Evolutionary conservation across 179 eudicot species (phyloP).

Genomic region (Patellifolia procumbens): DNA sequence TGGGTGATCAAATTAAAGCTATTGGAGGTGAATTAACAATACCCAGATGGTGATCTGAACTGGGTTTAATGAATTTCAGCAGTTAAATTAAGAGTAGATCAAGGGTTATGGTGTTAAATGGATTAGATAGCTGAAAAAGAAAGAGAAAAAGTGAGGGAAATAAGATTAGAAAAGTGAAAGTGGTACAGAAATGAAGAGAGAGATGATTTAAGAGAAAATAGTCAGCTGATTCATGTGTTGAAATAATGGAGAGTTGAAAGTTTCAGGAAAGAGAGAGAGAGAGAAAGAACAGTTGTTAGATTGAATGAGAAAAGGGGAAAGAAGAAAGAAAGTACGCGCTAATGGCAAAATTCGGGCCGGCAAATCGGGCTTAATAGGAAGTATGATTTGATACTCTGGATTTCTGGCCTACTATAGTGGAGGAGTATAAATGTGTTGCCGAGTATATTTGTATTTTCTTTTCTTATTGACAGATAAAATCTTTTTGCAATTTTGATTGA

Average conservation of each 20-base stretch:
- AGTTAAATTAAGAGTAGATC: constrained; percentile 17
- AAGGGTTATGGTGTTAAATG: background rate
- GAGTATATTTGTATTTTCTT: background rate
- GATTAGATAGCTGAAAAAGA: background rate
- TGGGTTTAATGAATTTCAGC: background rate
- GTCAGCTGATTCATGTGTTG: constrained; percentile 30
- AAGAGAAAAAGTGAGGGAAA: background rate
- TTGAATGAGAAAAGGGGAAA: background rate
- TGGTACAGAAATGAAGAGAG: background rate
- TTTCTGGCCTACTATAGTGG: background rate
- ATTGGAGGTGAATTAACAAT: background rate
- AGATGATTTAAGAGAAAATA: constrained; percentile 20
- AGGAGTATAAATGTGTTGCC: background rate
- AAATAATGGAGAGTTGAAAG: constrained; percentile 20
- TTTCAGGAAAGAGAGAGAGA: constrained; percentile 10
- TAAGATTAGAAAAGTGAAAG: background rate
- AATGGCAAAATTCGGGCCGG: constrained; percentile 4
- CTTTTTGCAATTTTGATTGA: too few species aligned
- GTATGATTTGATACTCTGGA: background rate
- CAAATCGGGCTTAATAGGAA: constrained; percentile 2
- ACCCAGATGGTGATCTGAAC: constrained; percentile 26
- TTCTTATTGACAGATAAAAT: background rate
- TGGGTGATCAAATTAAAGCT: background rate
- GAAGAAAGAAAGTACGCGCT: background rate
- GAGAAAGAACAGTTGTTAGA: background rate